These are phyloP conservation scores for Alloteropsis semialata DNA, from an alignment of 176 grass and related monocot genomes.

Conservation along the genomic window DNA sequence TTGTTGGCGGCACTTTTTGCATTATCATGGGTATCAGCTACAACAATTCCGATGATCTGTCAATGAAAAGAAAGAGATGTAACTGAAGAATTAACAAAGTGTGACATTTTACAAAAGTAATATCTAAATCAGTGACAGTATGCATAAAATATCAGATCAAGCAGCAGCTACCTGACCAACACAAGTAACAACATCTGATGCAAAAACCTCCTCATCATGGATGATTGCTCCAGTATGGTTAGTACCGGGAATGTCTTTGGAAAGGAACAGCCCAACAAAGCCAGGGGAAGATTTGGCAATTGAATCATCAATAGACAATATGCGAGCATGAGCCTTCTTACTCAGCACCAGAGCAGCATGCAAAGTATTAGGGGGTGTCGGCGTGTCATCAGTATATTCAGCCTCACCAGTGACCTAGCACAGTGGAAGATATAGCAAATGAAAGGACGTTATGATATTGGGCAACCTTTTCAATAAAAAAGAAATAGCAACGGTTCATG, in stretches of 20 bases:
- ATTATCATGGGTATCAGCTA: conserved; percentile 96
- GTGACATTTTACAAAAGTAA: background rate
- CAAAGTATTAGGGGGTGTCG: conserved; percentile 67
- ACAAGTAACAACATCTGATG: conserved; percentile 87
- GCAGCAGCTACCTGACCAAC: conserved; percentile 79
- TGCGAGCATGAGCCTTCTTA: conserved; percentile 82
- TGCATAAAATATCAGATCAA: conserved; percentile 26
- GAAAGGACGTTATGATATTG: background rate
- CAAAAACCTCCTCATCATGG: conserved; percentile 90
- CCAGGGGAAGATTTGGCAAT: conserved; percentile 75
- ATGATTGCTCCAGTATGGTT: conserved; percentile 68
- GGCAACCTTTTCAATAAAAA: background rate
- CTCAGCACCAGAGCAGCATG: conserved; percentile 91
- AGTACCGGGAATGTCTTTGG: conserved; percentile 71
- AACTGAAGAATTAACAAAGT: background rate
- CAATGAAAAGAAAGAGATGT: conserved; percentile 29
- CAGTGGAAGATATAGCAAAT: conserved; percentile 32
- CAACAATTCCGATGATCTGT: conserved; percentile 90
- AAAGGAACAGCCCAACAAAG: conserved; percentile 74
- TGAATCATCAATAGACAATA: conserved; percentile 83
- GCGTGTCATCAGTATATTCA: conserved; percentile 83
- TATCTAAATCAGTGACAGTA: background rate
- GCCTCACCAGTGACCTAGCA: conserved; percentile 91
- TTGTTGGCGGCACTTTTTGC: conserved; percentile 82
- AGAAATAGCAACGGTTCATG: background rate